Evolutionary conservation across 1,284 basidiomycete species (phyloP).

Genomic region (Exobasidium rhododendri): DNA sequence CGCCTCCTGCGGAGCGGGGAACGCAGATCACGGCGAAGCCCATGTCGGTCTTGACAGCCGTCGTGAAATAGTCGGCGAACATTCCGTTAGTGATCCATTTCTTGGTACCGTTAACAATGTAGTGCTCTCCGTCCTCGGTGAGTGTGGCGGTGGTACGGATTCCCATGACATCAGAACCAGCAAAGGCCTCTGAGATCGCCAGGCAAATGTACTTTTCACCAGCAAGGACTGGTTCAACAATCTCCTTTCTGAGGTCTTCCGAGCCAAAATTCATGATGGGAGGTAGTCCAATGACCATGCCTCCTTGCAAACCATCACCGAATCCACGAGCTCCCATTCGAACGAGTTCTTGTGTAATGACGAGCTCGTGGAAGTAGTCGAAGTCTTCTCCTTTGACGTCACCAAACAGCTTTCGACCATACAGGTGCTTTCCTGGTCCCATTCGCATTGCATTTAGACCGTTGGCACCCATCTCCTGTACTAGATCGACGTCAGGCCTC

Average conservation of each 20-base stretch:
- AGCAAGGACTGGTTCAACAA: conserved; percentile 75
- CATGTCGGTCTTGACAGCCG: conserved; percentile 60
- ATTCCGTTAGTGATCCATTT: conserved; percentile 88
- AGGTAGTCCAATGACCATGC: conserved; percentile 56
- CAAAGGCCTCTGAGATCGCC: conserved; percentile 85
- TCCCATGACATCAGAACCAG: conserved; percentile 76
- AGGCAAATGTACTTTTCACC: conserved; percentile 79
- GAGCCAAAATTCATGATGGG: conserved; percentile 74
- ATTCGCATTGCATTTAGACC: conserved; percentile 80
- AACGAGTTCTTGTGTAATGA: conserved; percentile 76
- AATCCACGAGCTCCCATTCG: conserved; percentile 69
- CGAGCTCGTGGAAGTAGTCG: conserved; percentile 78
- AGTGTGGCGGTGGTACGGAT: conserved; percentile 73
- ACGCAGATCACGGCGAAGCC: conserved; percentile 83
- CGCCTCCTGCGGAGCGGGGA: conserved; percentile 58
- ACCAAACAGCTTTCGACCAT: conserved; percentile 74
- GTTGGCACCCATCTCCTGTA: conserved; percentile 52
- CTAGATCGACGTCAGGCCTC: conserved; percentile 50
- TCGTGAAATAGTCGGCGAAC: conserved; percentile 60
- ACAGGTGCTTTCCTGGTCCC: conserved; percentile 72
- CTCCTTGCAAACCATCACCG: conserved; percentile 55
- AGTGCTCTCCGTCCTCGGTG: conserved; percentile 70
- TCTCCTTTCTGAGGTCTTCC: conserved; percentile 69
- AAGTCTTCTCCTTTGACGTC: conserved; percentile 85
- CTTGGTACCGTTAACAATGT: conserved; percentile 55